phyloP scores from a whole-genome alignment of 768 basidiomycete genomes.

The Dentipellis sp. region DNA sequence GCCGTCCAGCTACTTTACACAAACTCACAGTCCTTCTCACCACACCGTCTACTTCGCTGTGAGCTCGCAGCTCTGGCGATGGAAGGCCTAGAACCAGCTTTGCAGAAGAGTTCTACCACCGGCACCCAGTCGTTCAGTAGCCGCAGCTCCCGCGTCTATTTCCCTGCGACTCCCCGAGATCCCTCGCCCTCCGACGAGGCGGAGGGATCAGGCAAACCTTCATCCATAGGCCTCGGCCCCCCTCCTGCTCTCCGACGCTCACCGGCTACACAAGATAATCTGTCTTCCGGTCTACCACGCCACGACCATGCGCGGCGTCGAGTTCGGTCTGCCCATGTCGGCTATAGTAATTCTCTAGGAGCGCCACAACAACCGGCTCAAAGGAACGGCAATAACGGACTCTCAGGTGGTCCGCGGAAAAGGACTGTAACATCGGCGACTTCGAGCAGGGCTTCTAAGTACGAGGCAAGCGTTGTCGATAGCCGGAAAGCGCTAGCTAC shows the following conservation, averaged over 20 bases:
- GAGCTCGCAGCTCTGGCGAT: too few species aligned
- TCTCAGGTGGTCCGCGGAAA: conserved; percentile 5
- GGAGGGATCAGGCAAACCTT: conserved; percentile 8
- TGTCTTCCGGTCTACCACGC: conserved; percentile 1
- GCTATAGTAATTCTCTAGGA: too few species aligned
- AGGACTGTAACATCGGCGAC: conserved; percentile 11
- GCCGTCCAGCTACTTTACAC: too few species aligned
- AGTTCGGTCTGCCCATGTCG: conserved; percentile 21
- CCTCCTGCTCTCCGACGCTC: conserved; percentile 15
- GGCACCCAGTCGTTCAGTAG: too few species aligned
- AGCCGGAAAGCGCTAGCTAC: conserved; percentile 6
- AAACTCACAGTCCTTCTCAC: too few species aligned
- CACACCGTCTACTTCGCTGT: too few species aligned
- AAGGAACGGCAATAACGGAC: too few species aligned
- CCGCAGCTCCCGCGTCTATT: conserved; percentile 21
- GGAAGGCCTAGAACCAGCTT: too few species aligned
- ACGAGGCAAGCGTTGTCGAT: conserved; percentile 7
- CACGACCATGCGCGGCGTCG: conserved; percentile 20
- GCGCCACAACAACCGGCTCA: too few species aligned
- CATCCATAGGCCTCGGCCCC: conserved; percentile 19
- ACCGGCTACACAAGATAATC: conserved; percentile 3
- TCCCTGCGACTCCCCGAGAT: conserved; percentile 18
- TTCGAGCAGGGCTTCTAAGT: conserved; percentile 1
- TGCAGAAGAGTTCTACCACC: too few species aligned
- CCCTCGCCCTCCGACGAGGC: conserved; percentile 1